Percentiles rank a stretch among this genome's conserved stretches.
phyloP scores from a whole-genome alignment of 2,329 filamentous ascomycete genomes.

The Penicillium aurantiogriseum region DNA sequence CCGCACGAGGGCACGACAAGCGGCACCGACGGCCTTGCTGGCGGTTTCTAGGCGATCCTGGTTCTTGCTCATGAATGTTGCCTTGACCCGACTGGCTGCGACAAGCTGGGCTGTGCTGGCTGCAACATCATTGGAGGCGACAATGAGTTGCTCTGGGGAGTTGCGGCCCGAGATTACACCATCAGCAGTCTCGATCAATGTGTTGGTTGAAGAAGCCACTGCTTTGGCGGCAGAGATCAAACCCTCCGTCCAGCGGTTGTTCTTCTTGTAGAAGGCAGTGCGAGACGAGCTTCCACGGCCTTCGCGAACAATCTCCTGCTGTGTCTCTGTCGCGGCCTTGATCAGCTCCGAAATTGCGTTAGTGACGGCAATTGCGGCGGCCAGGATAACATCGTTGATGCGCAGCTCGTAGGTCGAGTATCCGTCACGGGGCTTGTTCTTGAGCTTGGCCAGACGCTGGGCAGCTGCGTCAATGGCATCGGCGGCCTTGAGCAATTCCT shows the following conservation, averaged over 20 bases:
- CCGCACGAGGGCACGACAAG: slow-evolving; percentile 81
- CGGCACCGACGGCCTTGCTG: slow-evolving; percentile 86
- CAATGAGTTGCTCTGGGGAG: slow-evolving; percentile 94
- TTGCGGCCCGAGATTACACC: slow-evolving; percentile 90
- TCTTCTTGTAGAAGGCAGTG: slow-evolving; percentile 99
- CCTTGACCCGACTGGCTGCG: slow-evolving; percentile 92
- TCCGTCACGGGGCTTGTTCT: slow-evolving; percentile 92
- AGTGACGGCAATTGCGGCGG: slow-evolving; percentile 89
- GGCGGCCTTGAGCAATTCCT: slow-evolving; percentile 87
- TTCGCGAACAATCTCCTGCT: slow-evolving; percentile 94
- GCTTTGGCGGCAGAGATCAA: slow-evolving; percentile 97
- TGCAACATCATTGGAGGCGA: slow-evolving; percentile 94
- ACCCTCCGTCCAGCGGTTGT: slow-evolving; percentile 98
- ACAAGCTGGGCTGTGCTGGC: slow-evolving; percentile 96
- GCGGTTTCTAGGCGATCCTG: slow-evolving; percentile 89
- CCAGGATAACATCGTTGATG: slow-evolving; percentile 92
- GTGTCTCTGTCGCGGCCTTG: slow-evolving; percentile 87
- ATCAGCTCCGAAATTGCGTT: slow-evolving; percentile 92
- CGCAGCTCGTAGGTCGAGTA: slow-evolving; percentile 96
- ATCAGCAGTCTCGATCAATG: slow-evolving; percentile 95
- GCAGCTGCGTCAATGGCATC: slow-evolving; percentile 93
- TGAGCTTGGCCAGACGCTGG: slow-evolving; percentile 83
- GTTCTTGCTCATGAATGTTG: slow-evolving; percentile 95
- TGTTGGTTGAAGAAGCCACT: slow-evolving; percentile 89
- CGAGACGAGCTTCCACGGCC: slow-evolving; percentile 82